Evolutionary conservation across 371 early-diverging fungal species (phyloP).

Genomic region (Coemansia sp.): DNA sequence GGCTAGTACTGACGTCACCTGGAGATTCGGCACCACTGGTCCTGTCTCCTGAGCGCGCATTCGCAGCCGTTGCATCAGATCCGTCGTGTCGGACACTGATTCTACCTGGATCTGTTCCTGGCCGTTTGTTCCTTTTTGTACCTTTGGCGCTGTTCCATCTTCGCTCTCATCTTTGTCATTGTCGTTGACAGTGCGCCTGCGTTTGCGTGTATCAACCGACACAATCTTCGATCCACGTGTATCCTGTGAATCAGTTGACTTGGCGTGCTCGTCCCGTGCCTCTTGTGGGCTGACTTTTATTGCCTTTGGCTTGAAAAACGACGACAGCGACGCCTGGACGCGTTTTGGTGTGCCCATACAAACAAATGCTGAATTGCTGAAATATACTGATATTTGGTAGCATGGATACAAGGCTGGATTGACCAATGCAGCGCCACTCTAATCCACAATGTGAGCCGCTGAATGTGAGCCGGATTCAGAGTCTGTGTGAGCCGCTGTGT

Average conservation of each 20-base stretch:
- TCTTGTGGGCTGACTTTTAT: neutral
- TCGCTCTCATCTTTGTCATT: neutral
- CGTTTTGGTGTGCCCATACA: conserved; percentile 30
- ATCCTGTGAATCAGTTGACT: no score
- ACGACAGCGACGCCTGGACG: conserved; percentile 42
- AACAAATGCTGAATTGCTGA: neutral
- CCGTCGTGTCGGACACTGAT: conserved; percentile 21
- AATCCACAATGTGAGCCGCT: no score
- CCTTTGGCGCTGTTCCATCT: neutral
- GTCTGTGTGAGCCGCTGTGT: no score
- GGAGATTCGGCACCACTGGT: no score
- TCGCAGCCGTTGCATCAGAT: conserved; percentile 25
- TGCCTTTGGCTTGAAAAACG: conserved; percentile 33
- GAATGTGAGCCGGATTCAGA: no score
- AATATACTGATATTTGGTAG: no score
- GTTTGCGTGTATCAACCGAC: neutral
- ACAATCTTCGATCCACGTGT: neutral
- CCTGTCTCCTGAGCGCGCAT: conserved; percentile 17
- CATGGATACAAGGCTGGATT: neutral
- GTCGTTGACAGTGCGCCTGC: neutral
- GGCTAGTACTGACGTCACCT: neutral
- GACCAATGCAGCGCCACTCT: no score
- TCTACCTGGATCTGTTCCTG: conserved; percentile 4
- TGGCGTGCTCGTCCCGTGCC: neutral
- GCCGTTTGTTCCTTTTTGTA: neutral